Evolutionary conservation across 495 filamentous ascomycete species (phyloP).

Genomic region (Umbilicaria muhlenbergii): DNA sequence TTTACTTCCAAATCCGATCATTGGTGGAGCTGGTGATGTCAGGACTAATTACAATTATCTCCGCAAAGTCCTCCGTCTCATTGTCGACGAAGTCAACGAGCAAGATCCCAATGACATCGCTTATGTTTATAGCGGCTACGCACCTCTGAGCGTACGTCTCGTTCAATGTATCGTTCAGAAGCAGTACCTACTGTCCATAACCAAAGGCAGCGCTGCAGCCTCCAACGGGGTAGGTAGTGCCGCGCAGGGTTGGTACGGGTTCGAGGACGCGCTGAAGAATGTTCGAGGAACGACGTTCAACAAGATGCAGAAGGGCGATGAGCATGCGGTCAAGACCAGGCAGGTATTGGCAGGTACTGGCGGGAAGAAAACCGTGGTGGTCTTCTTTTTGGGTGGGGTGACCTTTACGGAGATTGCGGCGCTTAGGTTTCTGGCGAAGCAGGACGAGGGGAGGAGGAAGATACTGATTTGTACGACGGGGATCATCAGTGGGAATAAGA

Average conservation of each 20-base stretch:
- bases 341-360: slow-evolving; percentile 56
- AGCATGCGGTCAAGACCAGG: slow-evolving; percentile 80
- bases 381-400: slow-evolving; percentile 90
- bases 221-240: slow-evolving; percentile 37
- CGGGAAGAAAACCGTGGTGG: slow-evolving; percentile 69
- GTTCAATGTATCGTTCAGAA: slow-evolving; percentile 96
- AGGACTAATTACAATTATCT: slow-evolving; percentile 88
- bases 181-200: slow-evolving; percentile 41
- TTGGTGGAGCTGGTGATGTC: slow-evolving; percentile 30
- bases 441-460: slow-evolving; percentile 69
- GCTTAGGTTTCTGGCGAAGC: slow-evolving; percentile 72
- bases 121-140: slow-evolving; percentile 95
- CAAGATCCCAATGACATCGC: slow-evolving; percentile 92
- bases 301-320: slow-evolving; percentile 82
- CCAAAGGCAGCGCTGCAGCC: slow-evolving; percentile 34
- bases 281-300: slow-evolving; percentile 79
- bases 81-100: slow-evolving; percentile 94
- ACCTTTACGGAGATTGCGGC: slow-evolving; percentile 95
- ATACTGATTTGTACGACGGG: slow-evolving; percentile 86
- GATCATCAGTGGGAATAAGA: slow-evolving; percentile 74
- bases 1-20: slow-evolving; percentile 51
- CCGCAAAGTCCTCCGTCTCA: slow-evolving; percentile 69
- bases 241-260: slow-evolving; percentile 74
- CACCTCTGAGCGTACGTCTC: slow-evolving; percentile 79
- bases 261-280: slow-evolving; percentile 77